Conservation (phyloP, 2,329 filamentous ascomycete genomes). For the Colletotrichum sp. region DNA sequence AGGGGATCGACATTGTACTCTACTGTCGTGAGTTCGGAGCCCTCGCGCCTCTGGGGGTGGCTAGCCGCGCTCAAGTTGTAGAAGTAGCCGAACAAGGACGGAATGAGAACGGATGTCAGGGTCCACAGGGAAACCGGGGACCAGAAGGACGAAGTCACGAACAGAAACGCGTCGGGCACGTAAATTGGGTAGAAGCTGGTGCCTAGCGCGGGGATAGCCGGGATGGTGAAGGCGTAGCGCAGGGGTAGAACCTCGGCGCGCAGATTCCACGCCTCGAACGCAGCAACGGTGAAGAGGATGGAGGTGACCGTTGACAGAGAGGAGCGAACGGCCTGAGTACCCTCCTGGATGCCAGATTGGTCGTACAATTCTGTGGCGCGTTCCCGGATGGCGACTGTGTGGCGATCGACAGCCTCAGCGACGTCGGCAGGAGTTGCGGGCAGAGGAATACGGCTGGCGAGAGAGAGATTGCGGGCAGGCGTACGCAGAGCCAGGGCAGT, state of each 20-base stretch:
- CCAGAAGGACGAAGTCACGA: conserved; percentile 85
- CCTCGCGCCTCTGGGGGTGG: conserved; percentile 46
- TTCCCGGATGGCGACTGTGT: conserved; percentile 68
- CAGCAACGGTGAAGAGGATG: conserved; percentile 71
- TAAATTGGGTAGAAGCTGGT: conserved; percentile 66
- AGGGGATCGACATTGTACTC: conserved; percentile 80
- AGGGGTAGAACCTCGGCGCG: conserved; percentile 74
- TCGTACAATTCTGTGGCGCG: conserved; percentile 69
- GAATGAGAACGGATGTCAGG: conserved; percentile 73
- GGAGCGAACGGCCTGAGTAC: conserved; percentile 70
- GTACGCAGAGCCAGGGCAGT: conserved; percentile 51
- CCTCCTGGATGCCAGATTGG: conserved; percentile 70
- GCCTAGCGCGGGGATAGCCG: conserved; percentile 61
- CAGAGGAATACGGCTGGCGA: conserved; percentile 70
- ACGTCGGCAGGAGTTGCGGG: conserved; percentile 83
- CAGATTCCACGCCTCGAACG: conserved; percentile 74
- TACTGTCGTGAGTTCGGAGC: conserved; percentile 30
- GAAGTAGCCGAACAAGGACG: conserved; percentile 80
- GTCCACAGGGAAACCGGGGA: conserved; percentile 79
- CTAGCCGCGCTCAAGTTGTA: conserved; percentile 78
- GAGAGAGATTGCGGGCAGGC: conserved; percentile 56
- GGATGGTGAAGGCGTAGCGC: conserved; percentile 75
- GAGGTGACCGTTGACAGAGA: conserved; percentile 74
- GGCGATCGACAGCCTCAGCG: conserved; percentile 76
- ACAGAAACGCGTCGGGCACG: conserved; percentile 80